phyloP scores from a whole-genome alignment of 768 basidiomycete species.

The Asterophora parasitica region DNA sequence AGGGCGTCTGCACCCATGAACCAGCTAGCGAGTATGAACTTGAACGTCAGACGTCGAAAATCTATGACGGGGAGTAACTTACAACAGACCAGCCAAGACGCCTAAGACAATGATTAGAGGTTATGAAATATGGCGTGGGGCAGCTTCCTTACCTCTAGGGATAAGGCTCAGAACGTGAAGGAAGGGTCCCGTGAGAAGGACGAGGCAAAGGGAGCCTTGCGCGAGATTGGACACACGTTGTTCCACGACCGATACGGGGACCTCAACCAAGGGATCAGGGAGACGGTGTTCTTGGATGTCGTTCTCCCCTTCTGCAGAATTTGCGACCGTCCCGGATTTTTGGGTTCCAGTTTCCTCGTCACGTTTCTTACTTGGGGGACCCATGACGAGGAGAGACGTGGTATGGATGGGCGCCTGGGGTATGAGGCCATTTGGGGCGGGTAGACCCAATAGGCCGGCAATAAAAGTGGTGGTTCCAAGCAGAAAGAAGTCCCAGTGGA shows the following conservation, averaged over 20 bases:
- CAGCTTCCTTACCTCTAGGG: slow-evolving; percentile 47
- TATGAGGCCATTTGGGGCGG: slow-evolving; percentile 82
- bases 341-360: slow-evolving; percentile 23
- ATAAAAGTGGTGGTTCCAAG: slow-evolving; percentile 89
- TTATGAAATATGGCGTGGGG: background rate
- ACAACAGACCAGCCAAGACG: slow-evolving; percentile 86
- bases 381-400: slow-evolving; percentile 70
- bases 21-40: slow-evolving; percentile 47
- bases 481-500: slow-evolving; percentile 87
- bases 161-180: slow-evolving; percentile 75
- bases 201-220: slow-evolving; percentile 74
- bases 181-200: slow-evolving; percentile 79
- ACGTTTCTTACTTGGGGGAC: slow-evolving; percentile 33
- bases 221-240: slow-evolving; percentile 90
- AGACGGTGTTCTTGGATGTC: slow-evolving; percentile 8
- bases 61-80: slow-evolving; percentile 23
- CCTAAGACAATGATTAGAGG: slow-evolving; percentile 28
- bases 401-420: slow-evolving; percentile 95
- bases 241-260: slow-evolving; percentile 77
- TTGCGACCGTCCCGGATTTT: slow-evolving; percentile 9
- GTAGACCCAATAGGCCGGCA: slow-evolving; percentile 78
- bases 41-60: background rate
- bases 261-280: slow-evolving; percentile 28
- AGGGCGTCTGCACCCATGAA: slow-evolving; percentile 89
- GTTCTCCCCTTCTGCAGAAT: slow-evolving; percentile 5